Percentiles rank a stretch among this genome's conserved stretches.
Evolutionary conservation across 1,284 basidiomycete species (phyloP).

Genomic region (Malassezia sympodialis): DNA sequence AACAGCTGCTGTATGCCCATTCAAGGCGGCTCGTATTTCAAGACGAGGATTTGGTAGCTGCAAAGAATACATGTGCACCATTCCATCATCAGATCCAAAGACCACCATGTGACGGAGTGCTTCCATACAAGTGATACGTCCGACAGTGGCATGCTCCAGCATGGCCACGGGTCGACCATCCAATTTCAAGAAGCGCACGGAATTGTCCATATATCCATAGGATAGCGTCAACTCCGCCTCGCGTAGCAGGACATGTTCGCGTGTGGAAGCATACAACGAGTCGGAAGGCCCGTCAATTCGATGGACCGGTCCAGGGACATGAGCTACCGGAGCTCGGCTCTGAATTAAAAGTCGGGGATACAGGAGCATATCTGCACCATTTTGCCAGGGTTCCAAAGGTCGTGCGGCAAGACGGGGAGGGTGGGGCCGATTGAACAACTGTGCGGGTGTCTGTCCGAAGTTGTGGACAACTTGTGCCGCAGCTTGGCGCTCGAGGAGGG

Average conservation of each 20-base stretch:
- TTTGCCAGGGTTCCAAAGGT: not conserved
- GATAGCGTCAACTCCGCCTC: slow-evolving; percentile 57
- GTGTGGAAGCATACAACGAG: slow-evolving; percentile 58
- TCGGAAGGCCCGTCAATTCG: slow-evolving; percentile 54
- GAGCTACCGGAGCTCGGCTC: slow-evolving; percentile 17
- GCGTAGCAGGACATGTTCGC: slow-evolving; percentile 58
- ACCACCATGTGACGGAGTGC: slow-evolving; percentile 56
- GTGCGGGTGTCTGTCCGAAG: slow-evolving; percentile 51
- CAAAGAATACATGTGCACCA: slow-evolving; percentile 15
- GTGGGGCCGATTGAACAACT: slow-evolving; percentile 75
- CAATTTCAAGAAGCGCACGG: slow-evolving; percentile 53
- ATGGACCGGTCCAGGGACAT: slow-evolving; percentile 15
- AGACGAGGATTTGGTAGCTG: slow-evolving; percentile 17
- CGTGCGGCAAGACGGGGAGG: slow-evolving; percentile 53
- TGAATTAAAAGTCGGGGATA: slow-evolving; percentile 52
- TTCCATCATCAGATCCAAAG: slow-evolving; percentile 47
- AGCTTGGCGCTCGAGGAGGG: slow-evolving; percentile 77
- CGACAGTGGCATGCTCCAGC: slow-evolving; percentile 41
- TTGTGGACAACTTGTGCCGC: slow-evolving; percentile 92
- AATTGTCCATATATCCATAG: slow-evolving; percentile 56
- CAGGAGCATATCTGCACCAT: slow-evolving; percentile 60
- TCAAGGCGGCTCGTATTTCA: not conserved
- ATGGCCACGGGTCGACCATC: slow-evolving; percentile 57
- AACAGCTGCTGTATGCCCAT: slow-evolving; percentile 51
- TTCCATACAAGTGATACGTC: slow-evolving; percentile 53